These are phyloP conservation scores for Xylaria sp. DNA, from an alignment of 495 filamentous ascomycete genomes.

Conservation along the genomic window DNA sequence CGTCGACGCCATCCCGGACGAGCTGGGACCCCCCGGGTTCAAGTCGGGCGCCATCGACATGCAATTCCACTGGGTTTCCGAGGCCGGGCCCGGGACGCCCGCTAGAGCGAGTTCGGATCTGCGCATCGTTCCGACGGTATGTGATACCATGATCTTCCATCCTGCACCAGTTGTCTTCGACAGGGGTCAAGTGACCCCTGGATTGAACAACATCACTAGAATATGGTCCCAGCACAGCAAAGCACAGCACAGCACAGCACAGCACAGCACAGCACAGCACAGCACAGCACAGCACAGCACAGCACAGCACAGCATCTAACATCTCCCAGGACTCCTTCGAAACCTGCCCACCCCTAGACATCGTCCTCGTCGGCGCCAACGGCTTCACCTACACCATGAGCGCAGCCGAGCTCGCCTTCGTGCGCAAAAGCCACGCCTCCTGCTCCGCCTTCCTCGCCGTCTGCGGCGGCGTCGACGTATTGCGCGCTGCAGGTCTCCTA, in stretches of 20 bases:
- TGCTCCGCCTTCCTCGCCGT: conserved; percentile 34
- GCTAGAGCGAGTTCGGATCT: background rate
- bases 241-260: too few species aligned
- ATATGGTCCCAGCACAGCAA: too few species aligned
- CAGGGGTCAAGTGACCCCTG: too few species aligned
- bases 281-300: too few species aligned
- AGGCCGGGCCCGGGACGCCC: conserved; percentile 17
- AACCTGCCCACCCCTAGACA: conserved; percentile 35
- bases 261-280: too few species aligned
- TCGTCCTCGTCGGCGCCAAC: conserved; percentile 36
- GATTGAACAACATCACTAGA: conserved; percentile 1
- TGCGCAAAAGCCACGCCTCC: conserved; percentile 29
- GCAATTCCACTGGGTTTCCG: conserved; percentile 33
- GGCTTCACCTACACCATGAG: conserved; percentile 27
- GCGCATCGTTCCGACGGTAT: background rate
- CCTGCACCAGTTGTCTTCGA: too few species aligned
- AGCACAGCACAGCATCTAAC: too few species aligned
- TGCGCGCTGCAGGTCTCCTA: conserved; percentile 31
- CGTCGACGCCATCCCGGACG: conserved; percentile 17
- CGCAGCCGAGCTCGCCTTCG: conserved; percentile 32
- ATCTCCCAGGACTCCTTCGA: conserved; percentile 30
- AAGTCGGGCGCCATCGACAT: conserved; percentile 29
- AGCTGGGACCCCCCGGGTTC: conserved; percentile 21
- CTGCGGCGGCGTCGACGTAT: conserved; percentile 36
- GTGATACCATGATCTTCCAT: too few species aligned